These are phyloP conservation scores for Zygnema circumcarinatum DNA, from an alignment of 139 green algal species.

Conservation along the genomic window DNA sequence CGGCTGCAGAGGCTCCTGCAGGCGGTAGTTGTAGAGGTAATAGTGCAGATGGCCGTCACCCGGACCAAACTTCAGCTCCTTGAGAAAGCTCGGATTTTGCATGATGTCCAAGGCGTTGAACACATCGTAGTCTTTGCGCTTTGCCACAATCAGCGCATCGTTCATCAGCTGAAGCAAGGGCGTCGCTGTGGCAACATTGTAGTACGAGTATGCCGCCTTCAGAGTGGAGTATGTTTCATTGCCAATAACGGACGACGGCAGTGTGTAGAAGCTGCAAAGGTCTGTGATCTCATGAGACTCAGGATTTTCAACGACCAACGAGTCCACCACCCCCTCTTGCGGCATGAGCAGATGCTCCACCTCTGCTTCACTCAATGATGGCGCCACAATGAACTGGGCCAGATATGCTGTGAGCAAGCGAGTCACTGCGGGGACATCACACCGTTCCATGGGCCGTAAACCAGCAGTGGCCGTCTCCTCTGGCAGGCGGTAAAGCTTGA, in stretches of 20 bases:
- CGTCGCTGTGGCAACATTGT: slow-evolving; percentile 76
- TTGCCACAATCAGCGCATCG: slow-evolving; percentile 86
- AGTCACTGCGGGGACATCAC: slow-evolving; percentile 75
- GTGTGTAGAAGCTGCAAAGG: slow-evolving; percentile 93
- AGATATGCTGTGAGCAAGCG: slow-evolving; percentile 83
- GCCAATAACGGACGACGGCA: slow-evolving; percentile 80
- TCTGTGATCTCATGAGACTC: slow-evolving; percentile 78
- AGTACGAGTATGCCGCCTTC: slow-evolving; percentile 95
- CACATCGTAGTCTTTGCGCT: slow-evolving; percentile 85
- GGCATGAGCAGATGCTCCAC: slow-evolving; percentile 86
- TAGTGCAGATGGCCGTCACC: slow-evolving; percentile 95
- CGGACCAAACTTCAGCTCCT: slow-evolving; percentile 97
- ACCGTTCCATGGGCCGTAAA: slow-evolving; percentile 74
- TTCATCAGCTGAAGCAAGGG: slow-evolving; percentile 70
- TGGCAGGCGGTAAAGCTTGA: slow-evolving; percentile 95
- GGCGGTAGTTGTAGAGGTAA: slow-evolving; percentile 98
- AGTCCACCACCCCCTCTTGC: slow-evolving; percentile 80
- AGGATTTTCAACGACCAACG: slow-evolving; percentile 85
- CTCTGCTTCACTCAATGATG: slow-evolving; percentile 81
- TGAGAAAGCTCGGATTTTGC: slow-evolving; percentile 75
- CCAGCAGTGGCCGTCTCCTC: slow-evolving; percentile 76
- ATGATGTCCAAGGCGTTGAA: slow-evolving; percentile 98
- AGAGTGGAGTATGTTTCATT: slow-evolving; percentile 85
- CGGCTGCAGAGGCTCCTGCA: slow-evolving; percentile 68
- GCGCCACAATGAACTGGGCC: slow-evolving; percentile 72